Base-by-base conservation (phyloP, 2,329 filamentous ascomycete genomes). In the Aureobasidium sp. region DNA sequence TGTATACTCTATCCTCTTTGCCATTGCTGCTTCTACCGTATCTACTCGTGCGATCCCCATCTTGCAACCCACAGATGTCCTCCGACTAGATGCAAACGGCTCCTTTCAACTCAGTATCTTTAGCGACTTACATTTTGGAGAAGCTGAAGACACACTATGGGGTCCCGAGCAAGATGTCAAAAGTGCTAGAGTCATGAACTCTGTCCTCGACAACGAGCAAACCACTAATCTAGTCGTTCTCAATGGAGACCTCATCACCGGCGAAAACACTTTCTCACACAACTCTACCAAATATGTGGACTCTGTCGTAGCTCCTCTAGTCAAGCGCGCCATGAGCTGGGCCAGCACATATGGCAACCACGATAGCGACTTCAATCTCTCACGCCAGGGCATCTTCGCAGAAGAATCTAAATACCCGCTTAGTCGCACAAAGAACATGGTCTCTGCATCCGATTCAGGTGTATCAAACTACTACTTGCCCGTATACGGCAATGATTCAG, bases 311-410 rank as follows among this genome's bases (percentile, higher is more conserved):
- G 73, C 68, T 1, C 86, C 85, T 0, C 73, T 90, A 0, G 75
- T 87, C 0, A 66, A 80, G 3, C 79, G 81, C 17, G 76, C 77
- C 8, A 69, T 87, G 0, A 77, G 78, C 0, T 90, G 86, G 83
- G 86, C 86, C 1, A 85, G 84, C 0, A 86, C 86, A 0, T 90
- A 90, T 65, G 87, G 87, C 0, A 90, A 90, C 62, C 87, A 90
- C 67, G 87, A 90, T 66, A 79, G 80, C 51, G 74, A 82, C 39
- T 82, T 77, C 68, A 87, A 87, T 64, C 72, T 87, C 9, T 82
- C 80, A 0, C 79, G 79, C 1, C 64, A 70, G 39, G 73, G 71
- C 12, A 73, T 81, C 5, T 76, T 78, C 39, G 68, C 64, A 0
- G 70, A 73, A 7, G 79, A 82, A 64, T 72, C 70, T 47, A 67